phyloP scores from a whole-genome alignment of 176 grass and related monocot genomes.

The Pontederia paniculata region DNA sequence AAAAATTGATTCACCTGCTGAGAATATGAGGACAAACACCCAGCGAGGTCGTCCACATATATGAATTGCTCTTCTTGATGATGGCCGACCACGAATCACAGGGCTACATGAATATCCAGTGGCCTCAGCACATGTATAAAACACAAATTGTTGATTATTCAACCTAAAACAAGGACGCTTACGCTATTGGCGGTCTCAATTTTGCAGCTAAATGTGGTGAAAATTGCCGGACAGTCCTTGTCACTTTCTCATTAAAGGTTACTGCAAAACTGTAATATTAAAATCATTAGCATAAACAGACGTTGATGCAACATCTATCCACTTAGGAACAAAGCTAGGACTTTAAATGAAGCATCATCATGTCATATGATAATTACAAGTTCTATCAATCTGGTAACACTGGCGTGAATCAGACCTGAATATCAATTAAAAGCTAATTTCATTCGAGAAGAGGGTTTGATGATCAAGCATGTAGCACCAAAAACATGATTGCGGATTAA shows the following conservation, averaged over 20 bases:
- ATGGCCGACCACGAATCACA: constrained; percentile 81
- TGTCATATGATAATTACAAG: no score
- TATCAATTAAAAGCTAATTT: no score
- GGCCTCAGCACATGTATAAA: background rate
- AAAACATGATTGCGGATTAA: no score
- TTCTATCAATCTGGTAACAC: no score
- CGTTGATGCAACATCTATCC: no score
- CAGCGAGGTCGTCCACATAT: constrained; percentile 90
- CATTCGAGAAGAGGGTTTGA: no score
- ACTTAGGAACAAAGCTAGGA: no score
- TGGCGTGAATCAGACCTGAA: no score
- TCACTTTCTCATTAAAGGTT: constrained; percentile 28
- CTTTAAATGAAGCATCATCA: no score
- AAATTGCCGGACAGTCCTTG: constrained; percentile 1
- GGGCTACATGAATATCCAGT: constrained; percentile 25
- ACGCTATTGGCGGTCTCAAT: constrained; percentile 82
- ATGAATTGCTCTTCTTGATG: constrained; percentile 89
- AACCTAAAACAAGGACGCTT: constrained; percentile 22
- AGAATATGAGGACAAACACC: constrained; percentile 78
- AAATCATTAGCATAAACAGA: constrained; percentile 21
- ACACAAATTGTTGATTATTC: background rate
- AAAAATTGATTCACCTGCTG: constrained; percentile 37
- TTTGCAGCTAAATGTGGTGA: constrained; percentile 51
- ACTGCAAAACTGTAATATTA: constrained; percentile 58
- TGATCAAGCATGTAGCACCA: no score